Evolutionary conservation across 257 asterid species (phyloP).

Genomic region (Ilex asprella): DNA sequence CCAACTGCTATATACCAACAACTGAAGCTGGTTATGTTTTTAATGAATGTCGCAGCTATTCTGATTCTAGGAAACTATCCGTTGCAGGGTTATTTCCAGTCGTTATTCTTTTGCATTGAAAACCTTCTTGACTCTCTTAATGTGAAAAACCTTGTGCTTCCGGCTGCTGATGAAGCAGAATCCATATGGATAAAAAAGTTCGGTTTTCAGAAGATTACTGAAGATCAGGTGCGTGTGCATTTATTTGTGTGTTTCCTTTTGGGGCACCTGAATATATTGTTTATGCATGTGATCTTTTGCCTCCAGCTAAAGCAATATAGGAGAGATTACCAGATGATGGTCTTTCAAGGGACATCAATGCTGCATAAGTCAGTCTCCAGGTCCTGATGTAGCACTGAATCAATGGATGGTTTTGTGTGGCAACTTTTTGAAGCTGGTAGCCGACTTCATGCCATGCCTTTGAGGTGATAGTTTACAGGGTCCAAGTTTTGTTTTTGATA

Average conservation of each 20-base stretch:
- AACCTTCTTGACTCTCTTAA: slow-evolving; percentile 30
- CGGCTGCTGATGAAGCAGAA: slow-evolving; percentile 60
- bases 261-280: not conserved
- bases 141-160: slow-evolving; percentile 44
- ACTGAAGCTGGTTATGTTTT: not conserved
- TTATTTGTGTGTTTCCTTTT: not conserved
- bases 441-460: not conserved
- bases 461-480: slow-evolving; percentile 4
- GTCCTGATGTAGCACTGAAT: slow-evolving; percentile 16
- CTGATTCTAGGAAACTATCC: not conserved
- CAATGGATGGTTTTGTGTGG: slow-evolving; percentile 8
- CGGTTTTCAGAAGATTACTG: slow-evolving; percentile 30
- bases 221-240: slow-evolving; percentile 24
- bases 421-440: slow-evolving; percentile 1
- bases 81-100: slow-evolving; percentile 73
- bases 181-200: slow-evolving; percentile 43
- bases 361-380: slow-evolving; percentile 43
- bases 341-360: slow-evolving; percentile 66
- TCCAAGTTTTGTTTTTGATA: slow-evolving; percentile 6
- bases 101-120: slow-evolving; percentile 41
- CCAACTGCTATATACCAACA: no score
- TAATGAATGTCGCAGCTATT: not conserved
- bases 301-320: slow-evolving; percentile 51
- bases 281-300: not conserved
- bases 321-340: slow-evolving; percentile 52